These are phyloP conservation scores for Aureobasidium sp. DNA, from an alignment of 2,329 filamentous ascomycete genomes.

Conservation along the genomic window DNA sequence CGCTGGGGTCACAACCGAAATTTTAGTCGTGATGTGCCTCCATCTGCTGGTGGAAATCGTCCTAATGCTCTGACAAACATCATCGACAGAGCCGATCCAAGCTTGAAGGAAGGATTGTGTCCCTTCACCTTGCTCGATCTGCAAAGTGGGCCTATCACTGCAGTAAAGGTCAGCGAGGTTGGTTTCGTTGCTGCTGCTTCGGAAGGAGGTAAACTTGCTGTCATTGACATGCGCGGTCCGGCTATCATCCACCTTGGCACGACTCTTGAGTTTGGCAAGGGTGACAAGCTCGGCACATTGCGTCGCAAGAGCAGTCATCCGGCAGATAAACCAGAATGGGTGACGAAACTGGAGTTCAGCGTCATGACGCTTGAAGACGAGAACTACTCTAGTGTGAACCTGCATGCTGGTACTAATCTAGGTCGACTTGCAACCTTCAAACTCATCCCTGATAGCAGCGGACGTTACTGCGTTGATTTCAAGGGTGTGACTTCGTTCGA, in stretches of 20 bases:
- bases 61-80: conserved; percentile 62
- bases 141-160: conserved; percentile 72
- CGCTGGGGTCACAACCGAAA: conserved; percentile 77
- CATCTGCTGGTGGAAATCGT: conserved; percentile 43
- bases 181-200: conserved; percentile 87
- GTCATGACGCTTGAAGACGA: conserved; percentile 92
- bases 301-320: conserved; percentile 46
- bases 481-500: conserved; percentile 63
- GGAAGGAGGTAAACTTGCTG: conserved; percentile 68
- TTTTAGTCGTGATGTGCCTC: conserved; percentile 54
- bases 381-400: conserved; percentile 85
- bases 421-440: conserved; percentile 88
- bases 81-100: conserved; percentile 61
- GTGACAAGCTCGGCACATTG: conserved; percentile 71
- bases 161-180: conserved; percentile 78
- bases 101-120: conserved; percentile 70
- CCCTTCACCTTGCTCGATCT: conserved; percentile 77
- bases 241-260: conserved; percentile 71
- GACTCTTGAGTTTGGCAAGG: conserved; percentile 65
- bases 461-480: conserved; percentile 65
- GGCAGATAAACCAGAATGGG: conserved; percentile 57
- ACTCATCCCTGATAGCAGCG: conserved; percentile 63
- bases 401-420: conserved; percentile 81
- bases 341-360: conserved; percentile 79
- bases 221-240: conserved; percentile 85